Conservation (phyloP, 139 green algal species). For the Chlamydomonas eustigma region DNA sequence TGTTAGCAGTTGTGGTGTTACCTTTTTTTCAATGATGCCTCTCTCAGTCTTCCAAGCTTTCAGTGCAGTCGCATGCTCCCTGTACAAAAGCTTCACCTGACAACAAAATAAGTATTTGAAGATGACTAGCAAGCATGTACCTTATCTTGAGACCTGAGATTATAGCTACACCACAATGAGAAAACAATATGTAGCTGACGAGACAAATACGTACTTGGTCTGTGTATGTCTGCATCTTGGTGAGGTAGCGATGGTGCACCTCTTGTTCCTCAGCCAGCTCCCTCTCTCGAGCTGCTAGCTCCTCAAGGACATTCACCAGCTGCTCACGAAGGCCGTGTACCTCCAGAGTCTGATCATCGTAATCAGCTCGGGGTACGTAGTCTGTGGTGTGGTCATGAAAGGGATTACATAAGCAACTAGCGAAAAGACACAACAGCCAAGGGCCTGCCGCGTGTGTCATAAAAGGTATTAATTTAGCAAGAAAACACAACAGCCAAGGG, state of each 20-base stretch:
- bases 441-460: too few species aligned
- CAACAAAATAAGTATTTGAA: too few species aligned
- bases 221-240: slow-evolving; percentile 28
- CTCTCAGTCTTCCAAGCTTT: slow-evolving; percentile 40
- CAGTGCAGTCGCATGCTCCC: slow-evolving; percentile 36
- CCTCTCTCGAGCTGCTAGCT: slow-evolving; percentile 41
- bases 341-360: slow-evolving; percentile 38
- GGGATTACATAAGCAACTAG: too few species aligned
- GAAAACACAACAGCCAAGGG: too few species aligned
- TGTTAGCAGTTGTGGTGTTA: too few species aligned
- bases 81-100: slow-evolving; percentile 48
- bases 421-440: too few species aligned
- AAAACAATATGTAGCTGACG: too few species aligned
- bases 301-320: slow-evolving; percentile 47
- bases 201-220: too few species aligned
- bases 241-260: slow-evolving; percentile 8
- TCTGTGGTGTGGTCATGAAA: slow-evolving; percentile 17
- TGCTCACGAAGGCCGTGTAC: slow-evolving; percentile 40
- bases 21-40: slow-evolving; percentile 39
- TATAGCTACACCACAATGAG: too few species aligned
- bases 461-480: too few species aligned
- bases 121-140: neutral
- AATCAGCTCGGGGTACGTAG: slow-evolving; percentile 42
- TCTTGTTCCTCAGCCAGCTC: slow-evolving; percentile 47
- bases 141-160: too few species aligned